Percentiles rank a stretch among this genome's conserved stretches.
phyloP scores from a whole-genome alignment of 176 grass and related monocot species.

The Pharus latifolius region DNA sequence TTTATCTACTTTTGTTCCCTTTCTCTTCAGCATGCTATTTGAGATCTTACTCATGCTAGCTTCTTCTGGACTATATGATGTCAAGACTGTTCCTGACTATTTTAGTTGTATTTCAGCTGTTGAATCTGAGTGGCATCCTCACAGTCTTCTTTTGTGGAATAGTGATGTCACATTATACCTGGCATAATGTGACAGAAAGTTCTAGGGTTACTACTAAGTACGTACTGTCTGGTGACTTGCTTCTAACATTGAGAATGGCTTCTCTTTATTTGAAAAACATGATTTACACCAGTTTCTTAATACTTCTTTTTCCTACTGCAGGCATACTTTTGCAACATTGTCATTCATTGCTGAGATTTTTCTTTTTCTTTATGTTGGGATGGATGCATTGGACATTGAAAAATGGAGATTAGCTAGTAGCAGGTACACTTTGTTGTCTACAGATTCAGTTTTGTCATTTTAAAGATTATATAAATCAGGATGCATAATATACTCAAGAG shows the following conservation, averaged over 20 bases:
- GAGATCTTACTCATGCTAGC: not conserved
- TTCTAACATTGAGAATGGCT: not conserved
- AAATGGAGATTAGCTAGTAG: slow-evolving; percentile 89
- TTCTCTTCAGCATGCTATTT: not conserved
- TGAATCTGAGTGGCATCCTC: slow-evolving; percentile 94
- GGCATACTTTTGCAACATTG: slow-evolving; percentile 89
- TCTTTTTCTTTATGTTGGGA: slow-evolving; percentile 96
- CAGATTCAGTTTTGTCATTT: not conserved
- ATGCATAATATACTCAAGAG: not conserved
- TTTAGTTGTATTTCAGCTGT: slow-evolving; percentile 51
- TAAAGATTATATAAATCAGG: not conserved
- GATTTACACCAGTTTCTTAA: slow-evolving; percentile 8
- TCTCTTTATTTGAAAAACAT: not conserved
- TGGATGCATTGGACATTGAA: slow-evolving; percentile 99
- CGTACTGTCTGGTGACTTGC: slow-evolving; percentile 3
- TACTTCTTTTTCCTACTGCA: slow-evolving; percentile 19
- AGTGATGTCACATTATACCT: slow-evolving; percentile 98
- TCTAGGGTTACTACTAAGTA: slow-evolving; percentile 95
- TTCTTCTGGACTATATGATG: slow-evolving; percentile 3
- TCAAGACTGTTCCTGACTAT: not conserved
- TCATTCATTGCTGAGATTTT: slow-evolving; percentile 93
- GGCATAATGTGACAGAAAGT: slow-evolving; percentile 98
- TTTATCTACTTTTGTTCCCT: not conserved
- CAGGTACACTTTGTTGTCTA: slow-evolving; percentile 42
- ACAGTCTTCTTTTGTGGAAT: slow-evolving; percentile 98